Percentiles rank a stretch among this genome's conserved stretches.
Evolutionary conservation across 192 early-diverging fungal genomes (phyloP).

Genomic region (Backusella sp.): DNA sequence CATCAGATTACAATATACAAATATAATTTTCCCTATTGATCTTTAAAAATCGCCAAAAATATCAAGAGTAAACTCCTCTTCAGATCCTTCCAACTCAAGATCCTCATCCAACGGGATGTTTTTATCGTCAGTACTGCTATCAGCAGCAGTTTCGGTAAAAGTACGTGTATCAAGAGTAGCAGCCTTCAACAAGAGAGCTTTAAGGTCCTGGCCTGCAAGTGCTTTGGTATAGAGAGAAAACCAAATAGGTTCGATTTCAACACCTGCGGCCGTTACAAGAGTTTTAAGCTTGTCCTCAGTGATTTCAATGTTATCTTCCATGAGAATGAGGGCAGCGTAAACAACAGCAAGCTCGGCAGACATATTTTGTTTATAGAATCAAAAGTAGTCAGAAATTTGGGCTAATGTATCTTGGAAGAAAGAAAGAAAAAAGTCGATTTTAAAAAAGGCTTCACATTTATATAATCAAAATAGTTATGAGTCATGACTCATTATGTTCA

Average conservation of each 20-base stretch:
- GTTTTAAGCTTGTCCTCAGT: conserved; percentile 92
- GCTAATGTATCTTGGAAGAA: not conserved
- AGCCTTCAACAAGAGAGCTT: conserved; percentile 84
- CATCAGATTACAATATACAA: not conserved
- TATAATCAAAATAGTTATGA: not conserved
- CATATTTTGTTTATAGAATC: conserved; percentile 27
- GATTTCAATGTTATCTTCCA: conserved; percentile 93
- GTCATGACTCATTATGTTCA: not conserved
- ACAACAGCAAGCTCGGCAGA: conserved; percentile 81
- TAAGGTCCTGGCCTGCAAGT: conserved; percentile 87
- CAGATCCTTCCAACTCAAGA: conserved; percentile 66
- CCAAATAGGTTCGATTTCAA: conserved; percentile 91
- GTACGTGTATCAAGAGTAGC: conserved; percentile 56
- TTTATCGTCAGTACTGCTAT: conserved; percentile 33
- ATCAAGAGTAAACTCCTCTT: conserved; percentile 40
- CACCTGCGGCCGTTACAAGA: conserved; percentile 84
- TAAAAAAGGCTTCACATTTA: not conserved
- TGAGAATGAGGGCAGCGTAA: conserved; percentile 95
- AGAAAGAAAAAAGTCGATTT: not conserved
- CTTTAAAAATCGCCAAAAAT: not conserved
- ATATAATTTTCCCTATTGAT: not conserved
- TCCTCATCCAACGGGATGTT: conserved; percentile 26
- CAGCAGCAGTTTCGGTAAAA: conserved; percentile 32
- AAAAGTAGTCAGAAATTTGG: not conserved
- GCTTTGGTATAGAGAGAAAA: conserved; percentile 95